phyloP scores from a whole-genome alignment of 2,329 filamentous ascomycete species.

The Hansfordia pulvinata region DNA sequence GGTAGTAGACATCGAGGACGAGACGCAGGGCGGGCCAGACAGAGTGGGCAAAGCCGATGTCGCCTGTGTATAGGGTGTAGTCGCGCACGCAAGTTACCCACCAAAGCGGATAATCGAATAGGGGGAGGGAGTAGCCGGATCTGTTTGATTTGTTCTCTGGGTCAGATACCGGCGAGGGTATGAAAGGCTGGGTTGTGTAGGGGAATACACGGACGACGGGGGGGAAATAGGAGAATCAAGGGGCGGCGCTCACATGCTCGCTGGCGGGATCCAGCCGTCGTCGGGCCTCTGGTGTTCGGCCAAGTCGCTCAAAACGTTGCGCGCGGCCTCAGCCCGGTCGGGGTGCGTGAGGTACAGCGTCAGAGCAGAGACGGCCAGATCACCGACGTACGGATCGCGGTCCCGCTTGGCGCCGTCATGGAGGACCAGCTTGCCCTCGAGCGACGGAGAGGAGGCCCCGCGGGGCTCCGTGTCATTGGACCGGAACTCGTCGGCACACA shows the following conservation, averaged over 20 bases:
- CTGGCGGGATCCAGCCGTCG: constrained; percentile 40
- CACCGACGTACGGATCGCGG: constrained; percentile 37
- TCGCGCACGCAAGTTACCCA: constrained; percentile 36
- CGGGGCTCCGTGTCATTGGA: constrained; percentile 34
- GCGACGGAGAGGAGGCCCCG: constrained; percentile 23
- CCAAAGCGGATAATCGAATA: constrained; percentile 39
- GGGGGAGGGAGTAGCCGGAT: constrained; percentile 27
- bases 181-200: not conserved
- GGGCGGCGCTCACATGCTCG: constrained; percentile 36
- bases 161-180: constrained; percentile 1
- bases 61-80: constrained; percentile 33
- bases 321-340: constrained; percentile 21
- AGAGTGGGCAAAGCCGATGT: constrained; percentile 22
- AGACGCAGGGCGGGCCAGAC: constrained; percentile 27
- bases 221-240: too few relatives aligned
- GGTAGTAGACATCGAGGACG: constrained; percentile 31
- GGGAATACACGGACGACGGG: too few relatives aligned
- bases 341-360: constrained; percentile 34
- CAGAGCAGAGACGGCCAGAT: constrained; percentile 31
- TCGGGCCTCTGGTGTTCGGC: constrained; percentile 30
- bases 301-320: constrained; percentile 34
- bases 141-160: constrained; percentile 12
- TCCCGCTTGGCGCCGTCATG: constrained; percentile 38
- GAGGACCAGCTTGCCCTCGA: constrained; percentile 31
- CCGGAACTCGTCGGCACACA: constrained; percentile 29